Evolutionary conservation across 768 basidiomycete genomes (phyloP).

Genomic region (Naganishia kalamii): DNA sequence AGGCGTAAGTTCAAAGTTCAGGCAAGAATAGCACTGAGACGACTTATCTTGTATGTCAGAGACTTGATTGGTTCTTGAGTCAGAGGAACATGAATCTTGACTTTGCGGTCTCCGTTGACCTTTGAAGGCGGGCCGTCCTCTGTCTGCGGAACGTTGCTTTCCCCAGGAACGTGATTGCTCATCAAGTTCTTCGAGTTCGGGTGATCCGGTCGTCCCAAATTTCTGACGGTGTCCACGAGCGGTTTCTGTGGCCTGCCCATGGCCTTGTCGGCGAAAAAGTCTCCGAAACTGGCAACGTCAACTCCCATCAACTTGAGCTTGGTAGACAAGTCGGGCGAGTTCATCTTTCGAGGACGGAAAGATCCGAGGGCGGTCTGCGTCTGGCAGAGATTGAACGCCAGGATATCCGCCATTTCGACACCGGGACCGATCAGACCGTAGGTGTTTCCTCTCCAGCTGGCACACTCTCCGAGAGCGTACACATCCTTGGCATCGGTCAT

Average conservation of each 20-base stretch:
- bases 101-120: conserved; percentile 24
- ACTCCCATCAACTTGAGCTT: conserved; percentile 64
- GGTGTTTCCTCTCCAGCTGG: conserved; percentile 58
- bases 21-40: background rate
- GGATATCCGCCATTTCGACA: conserved; percentile 61
- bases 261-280: conserved; percentile 61
- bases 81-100: conserved; percentile 32
- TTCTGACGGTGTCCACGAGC: conserved; percentile 29
- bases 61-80: conserved; percentile 54
- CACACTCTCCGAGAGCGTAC: conserved; percentile 72
- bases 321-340: conserved; percentile 62
- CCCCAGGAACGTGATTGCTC: conserved; percentile 23
- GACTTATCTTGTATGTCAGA: conserved; percentile 52
- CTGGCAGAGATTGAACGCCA: conserved; percentile 66
- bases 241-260: conserved; percentile 24
- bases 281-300: conserved; percentile 54
- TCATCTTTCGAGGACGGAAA: conserved; percentile 53
- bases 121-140: conserved; percentile 27
- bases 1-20: background rate
- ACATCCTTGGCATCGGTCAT: conserved; percentile 58
- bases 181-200: conserved; percentile 24
- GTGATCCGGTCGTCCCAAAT: conserved; percentile 20
- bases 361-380: conserved; percentile 50
- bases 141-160: conserved; percentile 21
- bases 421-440: conserved; percentile 73